phyloP scores from a whole-genome alignment of 2,329 filamentous ascomycete species.

The Onygenales sp. region DNA sequence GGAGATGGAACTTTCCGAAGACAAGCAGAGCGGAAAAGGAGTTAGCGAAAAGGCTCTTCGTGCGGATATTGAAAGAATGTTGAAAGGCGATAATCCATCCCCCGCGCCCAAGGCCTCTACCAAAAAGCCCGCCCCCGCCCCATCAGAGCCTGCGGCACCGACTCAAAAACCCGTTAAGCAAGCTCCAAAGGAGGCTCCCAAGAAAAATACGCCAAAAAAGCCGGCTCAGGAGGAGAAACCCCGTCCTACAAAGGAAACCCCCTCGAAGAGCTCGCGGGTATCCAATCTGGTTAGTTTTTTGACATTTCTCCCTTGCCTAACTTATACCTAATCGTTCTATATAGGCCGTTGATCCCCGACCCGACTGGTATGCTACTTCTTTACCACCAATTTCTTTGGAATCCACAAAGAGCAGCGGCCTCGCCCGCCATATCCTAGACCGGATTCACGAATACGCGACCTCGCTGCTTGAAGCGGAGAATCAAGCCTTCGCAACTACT shows the following conservation, averaged over 20 bases:
- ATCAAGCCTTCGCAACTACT: slow-evolving; percentile 60
- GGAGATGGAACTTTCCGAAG: slow-evolving; percentile 31
- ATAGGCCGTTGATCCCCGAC: slow-evolving; percentile 51
- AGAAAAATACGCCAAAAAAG: slow-evolving; percentile 8
- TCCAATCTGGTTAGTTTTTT: slow-evolving; percentile 23
- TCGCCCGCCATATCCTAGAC: slow-evolving; percentile 45
- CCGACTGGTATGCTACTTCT: slow-evolving; percentile 57
- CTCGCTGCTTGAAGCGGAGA: slow-evolving; percentile 67
- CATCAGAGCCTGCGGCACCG: neutral
- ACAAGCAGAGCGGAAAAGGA: slow-evolving; percentile 14
- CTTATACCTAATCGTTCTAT: slow-evolving; percentile 16
- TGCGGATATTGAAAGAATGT: slow-evolving; percentile 25
- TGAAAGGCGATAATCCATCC: slow-evolving; percentile 21
- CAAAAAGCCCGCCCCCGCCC: neutral
- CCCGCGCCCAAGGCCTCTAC: neutral
- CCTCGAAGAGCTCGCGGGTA: neutral
- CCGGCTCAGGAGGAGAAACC: slow-evolving; percentile 25
- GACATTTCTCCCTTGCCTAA: neutral
- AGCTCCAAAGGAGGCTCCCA: slow-evolving; percentile 1
- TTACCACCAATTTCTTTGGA: slow-evolving; percentile 44
- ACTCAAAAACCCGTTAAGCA: neutral
- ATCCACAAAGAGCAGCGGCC: slow-evolving; percentile 35
- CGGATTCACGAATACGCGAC: slow-evolving; percentile 59
- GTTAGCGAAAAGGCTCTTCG: slow-evolving; percentile 21
- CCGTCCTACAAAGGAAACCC: slow-evolving; percentile 2